Conservation (phyloP, 805 yeast genomes). For the Lachancea dasiensis region DNA sequence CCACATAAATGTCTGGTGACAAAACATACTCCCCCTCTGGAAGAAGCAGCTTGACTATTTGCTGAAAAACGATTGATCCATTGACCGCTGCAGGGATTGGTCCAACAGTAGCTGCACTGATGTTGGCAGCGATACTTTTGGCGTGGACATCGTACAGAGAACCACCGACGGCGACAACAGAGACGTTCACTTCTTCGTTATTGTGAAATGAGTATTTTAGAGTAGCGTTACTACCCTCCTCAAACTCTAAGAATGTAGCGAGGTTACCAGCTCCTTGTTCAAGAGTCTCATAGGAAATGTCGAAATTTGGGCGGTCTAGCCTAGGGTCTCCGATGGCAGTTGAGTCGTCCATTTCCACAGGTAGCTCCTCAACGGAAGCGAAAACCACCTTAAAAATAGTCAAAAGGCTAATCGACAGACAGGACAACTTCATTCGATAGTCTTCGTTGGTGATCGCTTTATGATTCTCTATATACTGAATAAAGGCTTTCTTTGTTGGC, state of each 20-base stretch:
- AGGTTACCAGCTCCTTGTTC: slow-evolving; percentile 38
- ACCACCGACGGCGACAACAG: slow-evolving; percentile 67
- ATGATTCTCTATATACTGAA: no score
- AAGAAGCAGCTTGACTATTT: slow-evolving; percentile 54
- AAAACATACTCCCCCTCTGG: slow-evolving; percentile 51
- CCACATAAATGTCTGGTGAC: slow-evolving; percentile 53
- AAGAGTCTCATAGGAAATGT: slow-evolving; percentile 43
- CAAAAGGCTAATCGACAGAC: not conserved
- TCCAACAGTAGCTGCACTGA: slow-evolving; percentile 60
- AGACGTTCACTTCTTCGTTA: slow-evolving; percentile 44
- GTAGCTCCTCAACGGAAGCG: slow-evolving; percentile 4
- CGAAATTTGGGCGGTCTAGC: slow-evolving; percentile 32
- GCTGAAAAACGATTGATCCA: slow-evolving; percentile 45
- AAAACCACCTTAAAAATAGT: slow-evolving; percentile 6
- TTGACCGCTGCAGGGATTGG: slow-evolving; percentile 51
- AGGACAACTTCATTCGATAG: not conserved
- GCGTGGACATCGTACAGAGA: slow-evolving; percentile 49
- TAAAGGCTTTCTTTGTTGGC: no score
- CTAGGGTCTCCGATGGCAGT: not conserved
- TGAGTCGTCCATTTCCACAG: not conserved
- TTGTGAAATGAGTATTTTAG: slow-evolving; percentile 49
- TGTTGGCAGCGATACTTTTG: slow-evolving; percentile 48
- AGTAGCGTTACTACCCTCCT: slow-evolving; percentile 48
- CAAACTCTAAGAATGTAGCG: slow-evolving; percentile 38
- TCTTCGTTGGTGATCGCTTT: not conserved